Base-by-base conservation (phyloP, 192 early-diverging fungal species). In the Chytriomyces confervae region DNA sequence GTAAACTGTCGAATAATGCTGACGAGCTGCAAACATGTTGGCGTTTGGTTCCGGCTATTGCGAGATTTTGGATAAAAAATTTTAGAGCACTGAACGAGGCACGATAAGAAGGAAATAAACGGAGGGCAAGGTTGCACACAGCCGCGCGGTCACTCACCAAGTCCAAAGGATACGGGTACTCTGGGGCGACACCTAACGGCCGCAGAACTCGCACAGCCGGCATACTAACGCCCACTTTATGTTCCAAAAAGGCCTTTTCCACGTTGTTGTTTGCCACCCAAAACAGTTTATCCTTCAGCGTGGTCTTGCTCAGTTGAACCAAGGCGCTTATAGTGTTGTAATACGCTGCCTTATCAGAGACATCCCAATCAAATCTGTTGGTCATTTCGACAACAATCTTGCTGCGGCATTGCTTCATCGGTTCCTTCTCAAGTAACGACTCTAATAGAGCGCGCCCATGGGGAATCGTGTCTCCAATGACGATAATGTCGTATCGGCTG, bases 401-500 rank as follows among this genome's bases (percentile, higher is more conserved):
- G 13, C 46, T n/a, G 8, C 72, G 60, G 45, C 72, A 74, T 49
- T 49, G 72, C 61, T 63, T 61, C 72, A 45, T 62, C 5, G 29
- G 60, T 8, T 62, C 72, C 2, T 23, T 13, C 8, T 74, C 72
- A 3, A 74, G 20, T 3, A 74, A 45, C 6, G 60, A 62, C 49
- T 50, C 24, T 20, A 77, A 50, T 11, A 77, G 16, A 20, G 69
- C 66, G 20, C 75, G 65, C 3, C 66, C 75, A 44, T 77, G 66
- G 7, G 75, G 75, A 36, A 77, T 70, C 13, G 75, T 77, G 60
- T 77, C 75, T 16, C 75, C 75, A 68, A 77, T 66, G 57, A 77
- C 49, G 44, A 77, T 77, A 23, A 62, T 47, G 45, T 77, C 75
- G 66, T 74, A 74, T n/a, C 29, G 24, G 3, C 13, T n/a, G 72